Evolutionary conservation across 1,139 yeast genomes (phyloP).

Genomic region (Yamadazyma diospyri): DNA sequence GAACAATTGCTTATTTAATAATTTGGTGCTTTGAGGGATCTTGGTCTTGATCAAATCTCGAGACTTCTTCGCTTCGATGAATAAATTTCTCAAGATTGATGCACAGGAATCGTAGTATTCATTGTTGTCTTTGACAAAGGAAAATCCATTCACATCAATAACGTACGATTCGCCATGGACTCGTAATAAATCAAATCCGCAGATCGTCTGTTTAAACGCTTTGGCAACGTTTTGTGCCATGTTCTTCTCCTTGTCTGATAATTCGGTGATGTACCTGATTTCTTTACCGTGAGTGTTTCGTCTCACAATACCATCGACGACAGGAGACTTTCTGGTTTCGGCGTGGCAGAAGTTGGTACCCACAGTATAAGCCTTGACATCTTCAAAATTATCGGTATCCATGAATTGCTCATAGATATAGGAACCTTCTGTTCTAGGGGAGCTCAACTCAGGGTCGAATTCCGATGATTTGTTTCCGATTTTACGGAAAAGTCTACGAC

Average conservation of each 20-base stretch:
- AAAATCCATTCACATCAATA: constrained; percentile 96
- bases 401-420: constrained; percentile 90
- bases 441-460: constrained; percentile 74
- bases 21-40: constrained; percentile 36
- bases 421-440: constrained; percentile 87
- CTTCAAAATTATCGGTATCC: constrained; percentile 98
- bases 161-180: constrained; percentile 88
- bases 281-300: constrained; percentile 98
- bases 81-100: constrained; percentile 68
- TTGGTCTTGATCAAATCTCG: constrained; percentile 40
- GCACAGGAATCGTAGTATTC: constrained; percentile 87
- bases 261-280: constrained; percentile 81
- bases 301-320: constrained; percentile 96
- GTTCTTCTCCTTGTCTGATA: constrained; percentile 66
- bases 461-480: constrained; percentile 97
- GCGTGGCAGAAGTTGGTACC: constrained; percentile 93
- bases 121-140: constrained; percentile 91
- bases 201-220: constrained; percentile 89
- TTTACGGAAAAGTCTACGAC: constrained; percentile 87
- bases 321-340: constrained; percentile 97
- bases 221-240: constrained; percentile 78
- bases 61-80: constrained; percentile 53
- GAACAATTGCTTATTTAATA: constrained; percentile 38
- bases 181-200: constrained; percentile 93
- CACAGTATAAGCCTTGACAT: constrained; percentile 97